These are phyloP conservation scores for Exophiala lecanii-corni DNA, from an alignment of 2,329 filamentous ascomycete genomes.

Conservation along the genomic window DNA sequence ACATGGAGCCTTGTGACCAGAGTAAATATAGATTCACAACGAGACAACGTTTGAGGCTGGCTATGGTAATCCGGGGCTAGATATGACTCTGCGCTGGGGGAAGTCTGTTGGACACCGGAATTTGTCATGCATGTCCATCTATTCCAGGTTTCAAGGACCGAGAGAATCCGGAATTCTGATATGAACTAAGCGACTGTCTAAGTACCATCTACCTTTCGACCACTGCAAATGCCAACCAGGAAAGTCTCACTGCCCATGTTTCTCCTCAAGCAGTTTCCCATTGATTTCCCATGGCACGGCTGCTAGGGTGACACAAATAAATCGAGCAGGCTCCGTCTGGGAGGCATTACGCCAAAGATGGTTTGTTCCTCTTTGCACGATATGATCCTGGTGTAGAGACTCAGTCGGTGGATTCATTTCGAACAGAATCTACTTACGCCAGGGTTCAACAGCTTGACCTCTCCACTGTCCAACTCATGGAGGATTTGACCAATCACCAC, in stretches of 20 bases:
- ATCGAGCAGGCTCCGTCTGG: constrained; percentile 18
- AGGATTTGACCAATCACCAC: constrained; percentile 19
- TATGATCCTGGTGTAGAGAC: constrained; percentile 20
- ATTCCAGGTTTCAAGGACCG: too few relatives aligned
- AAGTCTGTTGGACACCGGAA: too few relatives aligned
- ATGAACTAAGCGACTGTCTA: too few relatives aligned
- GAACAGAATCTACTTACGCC: constrained; percentile 11
- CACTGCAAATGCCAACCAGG: neutral
- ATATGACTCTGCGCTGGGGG: too few relatives aligned
- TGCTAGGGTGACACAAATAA: constrained; percentile 16
- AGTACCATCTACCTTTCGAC: too few relatives aligned
- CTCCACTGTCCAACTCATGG: constrained; percentile 21
- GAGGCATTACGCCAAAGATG: constrained; percentile 23
- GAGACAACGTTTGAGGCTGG: too few relatives aligned
- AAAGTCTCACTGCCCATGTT: neutral
- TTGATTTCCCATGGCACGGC: constrained; percentile 19
- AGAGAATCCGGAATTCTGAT: too few relatives aligned
- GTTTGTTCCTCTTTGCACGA: constrained; percentile 23
- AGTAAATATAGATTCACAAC: too few relatives aligned
- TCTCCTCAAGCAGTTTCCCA: constrained; percentile 18
- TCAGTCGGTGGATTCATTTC: too few relatives aligned
- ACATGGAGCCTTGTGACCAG: too few relatives aligned
- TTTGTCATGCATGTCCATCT: too few relatives aligned
- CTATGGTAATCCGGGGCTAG: too few relatives aligned
- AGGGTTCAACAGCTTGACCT: constrained; percentile 18